phyloP scores from a whole-genome alignment of 2,329 filamentous ascomycete genomes.

The Seiridium unicorne region DNA sequence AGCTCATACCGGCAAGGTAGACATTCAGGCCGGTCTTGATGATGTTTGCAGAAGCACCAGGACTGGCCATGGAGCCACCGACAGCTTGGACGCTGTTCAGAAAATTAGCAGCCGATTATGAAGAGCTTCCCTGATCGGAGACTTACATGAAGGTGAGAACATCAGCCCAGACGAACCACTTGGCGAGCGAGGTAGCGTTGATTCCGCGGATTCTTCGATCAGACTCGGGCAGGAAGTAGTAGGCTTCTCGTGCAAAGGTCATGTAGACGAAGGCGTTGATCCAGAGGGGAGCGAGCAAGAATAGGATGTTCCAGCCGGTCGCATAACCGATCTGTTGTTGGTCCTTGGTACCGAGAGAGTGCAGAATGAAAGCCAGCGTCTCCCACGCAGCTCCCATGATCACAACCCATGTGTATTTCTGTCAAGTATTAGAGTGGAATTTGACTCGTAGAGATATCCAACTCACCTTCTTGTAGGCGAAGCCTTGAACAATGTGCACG shows the following conservation, averaged over 20 bases:
- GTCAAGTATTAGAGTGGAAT: background rate
- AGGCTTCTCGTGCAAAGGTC: slow-evolving; percentile 38
- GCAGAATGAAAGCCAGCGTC: slow-evolving; percentile 34
- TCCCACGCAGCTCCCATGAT: slow-evolving; percentile 40
- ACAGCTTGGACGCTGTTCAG: slow-evolving; percentile 31
- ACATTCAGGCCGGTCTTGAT: slow-evolving; percentile 34
- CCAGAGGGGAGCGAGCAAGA: slow-evolving; percentile 41
- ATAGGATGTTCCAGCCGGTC: slow-evolving; percentile 31
- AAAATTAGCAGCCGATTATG: background rate
- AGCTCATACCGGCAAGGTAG: slow-evolving; percentile 36
- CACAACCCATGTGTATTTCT: slow-evolving; percentile 31
- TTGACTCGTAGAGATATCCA: background rate
- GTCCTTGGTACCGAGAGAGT: slow-evolving; percentile 32
- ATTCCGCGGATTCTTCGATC: slow-evolving; percentile 33
- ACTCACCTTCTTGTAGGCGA: slow-evolving; percentile 19
- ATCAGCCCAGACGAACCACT: slow-evolving; percentile 46
- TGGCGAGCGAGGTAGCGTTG: slow-evolving; percentile 35
- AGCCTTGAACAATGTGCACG: slow-evolving; percentile 18
- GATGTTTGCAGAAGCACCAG: slow-evolving; percentile 17
- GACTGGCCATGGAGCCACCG: slow-evolving; percentile 35
- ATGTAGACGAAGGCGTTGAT: slow-evolving; percentile 45
- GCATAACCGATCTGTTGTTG: slow-evolving; percentile 34
- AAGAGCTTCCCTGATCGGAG: background rate
- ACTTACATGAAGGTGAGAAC: slow-evolving; percentile 40
- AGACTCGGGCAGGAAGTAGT: slow-evolving; percentile 32